phyloP scores from a whole-genome alignment of 2,329 filamentous ascomycete genomes.

The Sarocladium brachiariae region DNA sequence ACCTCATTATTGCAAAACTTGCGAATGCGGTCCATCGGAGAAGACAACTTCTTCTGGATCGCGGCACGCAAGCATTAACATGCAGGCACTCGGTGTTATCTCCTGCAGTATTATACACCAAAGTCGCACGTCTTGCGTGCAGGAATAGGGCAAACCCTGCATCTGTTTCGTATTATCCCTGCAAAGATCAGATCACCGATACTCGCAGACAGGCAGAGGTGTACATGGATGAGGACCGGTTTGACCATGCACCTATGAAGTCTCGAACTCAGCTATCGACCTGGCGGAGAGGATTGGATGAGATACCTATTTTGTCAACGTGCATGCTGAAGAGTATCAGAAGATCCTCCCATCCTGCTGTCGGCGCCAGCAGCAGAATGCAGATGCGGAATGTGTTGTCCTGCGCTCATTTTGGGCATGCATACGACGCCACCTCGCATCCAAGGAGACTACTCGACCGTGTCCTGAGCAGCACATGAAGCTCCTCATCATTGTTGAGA shows the following conservation, averaged over 20 bases:
- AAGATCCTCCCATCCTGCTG: neutral
- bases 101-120: neutral
- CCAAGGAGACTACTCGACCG: neutral
- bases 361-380: neutral
- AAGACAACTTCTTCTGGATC: neutral
- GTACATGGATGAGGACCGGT: no score
- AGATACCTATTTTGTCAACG: no score
- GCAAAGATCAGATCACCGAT: slow-evolving; percentile 5
- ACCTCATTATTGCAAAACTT: no score
- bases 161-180: neutral
- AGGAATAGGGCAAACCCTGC: slow-evolving; percentile 5
- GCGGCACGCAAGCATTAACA: neutral
- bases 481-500: neutral
- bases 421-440: slow-evolving; percentile 7
- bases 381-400: slow-evolving; percentile 9
- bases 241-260: no score
- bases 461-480: neutral
- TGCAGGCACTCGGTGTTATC: slow-evolving; percentile 4
- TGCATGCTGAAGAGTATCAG: neutral
- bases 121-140: neutral
- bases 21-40: neutral
- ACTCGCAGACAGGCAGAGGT: no score
- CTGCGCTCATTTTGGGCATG: slow-evolving; percentile 9
- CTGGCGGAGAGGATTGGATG: no score
- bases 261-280: no score